Evolutionary conservation across 73 alveolate species (phyloP).

Genomic region (Stentor roeselii): DNA sequence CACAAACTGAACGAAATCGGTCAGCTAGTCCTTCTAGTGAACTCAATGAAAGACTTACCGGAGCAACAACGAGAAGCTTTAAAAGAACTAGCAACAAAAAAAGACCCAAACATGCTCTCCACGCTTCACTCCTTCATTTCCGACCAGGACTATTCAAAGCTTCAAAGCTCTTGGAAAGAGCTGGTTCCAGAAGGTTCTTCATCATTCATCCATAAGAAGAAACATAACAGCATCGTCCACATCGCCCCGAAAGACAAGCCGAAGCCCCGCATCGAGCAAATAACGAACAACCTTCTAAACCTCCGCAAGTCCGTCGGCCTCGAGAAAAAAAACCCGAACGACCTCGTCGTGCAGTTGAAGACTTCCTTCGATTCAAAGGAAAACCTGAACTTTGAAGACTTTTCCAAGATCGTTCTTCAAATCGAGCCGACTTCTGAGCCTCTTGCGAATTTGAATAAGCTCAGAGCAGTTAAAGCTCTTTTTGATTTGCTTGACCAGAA

Average conservation of each 20-base stretch:
- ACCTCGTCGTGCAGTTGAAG: not conserved
- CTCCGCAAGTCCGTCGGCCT: not conserved
- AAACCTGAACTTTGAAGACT: slow-evolving; percentile 9
- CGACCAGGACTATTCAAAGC: not conserved
- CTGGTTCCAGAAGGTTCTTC: not conserved
- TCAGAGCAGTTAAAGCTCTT: not conserved
- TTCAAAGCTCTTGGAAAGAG: not conserved
- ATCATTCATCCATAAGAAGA: no score
- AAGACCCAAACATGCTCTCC: not conserved
- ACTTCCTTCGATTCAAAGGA: not conserved
- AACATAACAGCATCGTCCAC: not conserved
- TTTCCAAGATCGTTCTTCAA: not conserved
- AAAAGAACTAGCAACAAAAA: slow-evolving; percentile 5
- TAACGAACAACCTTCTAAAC: not conserved
- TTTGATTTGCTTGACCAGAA: not conserved
- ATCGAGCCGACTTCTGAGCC: not conserved
- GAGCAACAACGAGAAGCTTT: not conserved
- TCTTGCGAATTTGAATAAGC: not conserved
- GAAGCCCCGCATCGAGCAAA: not conserved
- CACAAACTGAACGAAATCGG: slow-evolving; percentile 15
- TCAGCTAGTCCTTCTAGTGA: not conserved
- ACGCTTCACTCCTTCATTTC: not conserved
- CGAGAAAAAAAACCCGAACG: not conserved
- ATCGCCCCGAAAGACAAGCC: not conserved
- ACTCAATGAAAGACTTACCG: not conserved